Conservation (phyloP, 305 asterid genomes). For the Rubia tinctorum region DNA sequence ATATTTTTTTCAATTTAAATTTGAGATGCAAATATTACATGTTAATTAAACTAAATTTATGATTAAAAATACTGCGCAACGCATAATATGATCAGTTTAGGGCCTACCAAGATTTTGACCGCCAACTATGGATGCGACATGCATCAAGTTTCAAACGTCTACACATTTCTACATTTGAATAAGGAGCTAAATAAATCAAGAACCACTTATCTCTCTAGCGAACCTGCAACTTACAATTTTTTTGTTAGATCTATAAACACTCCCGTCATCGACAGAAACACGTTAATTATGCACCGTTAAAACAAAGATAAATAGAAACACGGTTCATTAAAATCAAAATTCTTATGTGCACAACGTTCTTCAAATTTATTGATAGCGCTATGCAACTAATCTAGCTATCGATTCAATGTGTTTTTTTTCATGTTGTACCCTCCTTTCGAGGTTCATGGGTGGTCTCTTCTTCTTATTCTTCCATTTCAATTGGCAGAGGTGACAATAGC, state of each 20-base stretch:
- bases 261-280: background rate
- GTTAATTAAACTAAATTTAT: too few relatives aligned
- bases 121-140: background rate
- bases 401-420: background rate
- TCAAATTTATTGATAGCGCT: background rate
- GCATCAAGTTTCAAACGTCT: background rate
- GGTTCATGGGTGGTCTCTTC: conserved; percentile 18
- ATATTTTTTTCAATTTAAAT: too few relatives aligned
- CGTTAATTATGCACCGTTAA: background rate
- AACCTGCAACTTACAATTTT: too few relatives aligned
- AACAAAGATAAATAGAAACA: background rate
- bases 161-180: background rate
- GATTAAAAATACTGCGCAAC: too few relatives aligned
- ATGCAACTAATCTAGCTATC: background rate
- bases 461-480: conserved; percentile 24
- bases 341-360: background rate
- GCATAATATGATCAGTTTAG: too few relatives aligned
- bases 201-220: background rate
- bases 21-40: too few relatives aligned
- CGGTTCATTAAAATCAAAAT: background rate
- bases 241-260: too few relatives aligned
- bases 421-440: background rate
- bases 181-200: background rate
- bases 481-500: conserved; percentile 54
- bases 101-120: background rate